phyloP scores from a whole-genome alignment of 2,329 filamentous ascomycete genomes.

The Colletotrichum lindemuthianum region DNA sequence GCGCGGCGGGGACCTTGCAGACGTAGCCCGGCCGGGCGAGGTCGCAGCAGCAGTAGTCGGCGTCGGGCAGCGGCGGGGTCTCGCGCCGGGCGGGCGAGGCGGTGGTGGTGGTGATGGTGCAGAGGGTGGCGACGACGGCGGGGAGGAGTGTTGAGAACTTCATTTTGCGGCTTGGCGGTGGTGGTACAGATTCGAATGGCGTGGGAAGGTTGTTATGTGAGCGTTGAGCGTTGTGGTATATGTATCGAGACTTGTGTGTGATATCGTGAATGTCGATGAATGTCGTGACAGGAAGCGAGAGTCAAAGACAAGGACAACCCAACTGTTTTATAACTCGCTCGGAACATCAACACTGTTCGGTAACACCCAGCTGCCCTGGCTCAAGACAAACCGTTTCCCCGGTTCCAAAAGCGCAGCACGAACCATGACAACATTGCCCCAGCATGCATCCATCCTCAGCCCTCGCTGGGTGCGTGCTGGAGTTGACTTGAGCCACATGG shows the following conservation, averaged over 20 bases:
- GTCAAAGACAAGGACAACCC: too few species aligned
- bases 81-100: constrained; percentile 37
- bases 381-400: too few species aligned
- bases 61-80: constrained; percentile 21
- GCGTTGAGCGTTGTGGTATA: too few species aligned
- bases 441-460: background rate
- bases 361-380: too few species aligned
- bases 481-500: too few species aligned
- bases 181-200: background rate
- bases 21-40: constrained; percentile 19
- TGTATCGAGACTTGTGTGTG: too few species aligned
- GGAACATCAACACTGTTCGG: too few species aligned
- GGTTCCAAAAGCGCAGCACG: background rate
- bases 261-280: too few species aligned
- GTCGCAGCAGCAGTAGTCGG: constrained; percentile 41
- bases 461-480: background rate
- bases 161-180: constrained; percentile 22
- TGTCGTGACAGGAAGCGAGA: too few species aligned
- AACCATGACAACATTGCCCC: constrained; percentile 24
- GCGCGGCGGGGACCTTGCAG: constrained; percentile 31
- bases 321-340: too few species aligned
- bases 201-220: too few species aligned
- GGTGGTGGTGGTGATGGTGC: constrained; percentile 30
- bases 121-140: constrained; percentile 27
- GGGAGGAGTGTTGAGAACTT: constrained; percentile 38